These are phyloP conservation scores for Amaranthus tricolor DNA, from an alignment of 179 eudicot species.

Conservation along the genomic window DNA sequence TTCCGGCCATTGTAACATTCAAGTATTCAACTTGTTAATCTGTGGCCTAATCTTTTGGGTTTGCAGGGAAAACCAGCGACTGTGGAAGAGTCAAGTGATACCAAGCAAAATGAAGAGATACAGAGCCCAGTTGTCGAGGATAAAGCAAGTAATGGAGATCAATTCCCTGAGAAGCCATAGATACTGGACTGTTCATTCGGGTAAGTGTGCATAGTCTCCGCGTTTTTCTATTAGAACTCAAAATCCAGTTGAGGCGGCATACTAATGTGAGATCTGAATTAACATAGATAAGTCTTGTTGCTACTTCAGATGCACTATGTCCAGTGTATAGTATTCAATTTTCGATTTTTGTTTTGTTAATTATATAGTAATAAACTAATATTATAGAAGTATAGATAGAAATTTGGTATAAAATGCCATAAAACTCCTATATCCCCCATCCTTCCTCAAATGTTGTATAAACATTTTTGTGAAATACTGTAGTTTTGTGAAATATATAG, in stretches of 20 bases:
- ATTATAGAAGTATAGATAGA: conserved; percentile 13
- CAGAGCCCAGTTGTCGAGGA: conserved; percentile 21
- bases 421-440: no score
- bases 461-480: no score
- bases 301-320: conserved; percentile 11
- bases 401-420: background rate
- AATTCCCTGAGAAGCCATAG: conserved; percentile 21
- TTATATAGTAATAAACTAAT: conserved; percentile 12
- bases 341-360: conserved; percentile 19
- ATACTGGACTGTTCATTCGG: conserved; percentile 8
- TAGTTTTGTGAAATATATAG: no score
- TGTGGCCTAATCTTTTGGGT: conserved; percentile 7
- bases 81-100: conserved; percentile 22
- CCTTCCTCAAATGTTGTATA: no score
- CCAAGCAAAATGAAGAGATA: conserved; percentile 18
- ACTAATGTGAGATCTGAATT: conserved; percentile 11
- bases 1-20: conserved; percentile 1
- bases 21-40: background rate
- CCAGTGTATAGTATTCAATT: conserved; percentile 24
- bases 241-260: conserved; percentile 14
- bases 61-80: conserved; percentile 27
- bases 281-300: conserved; percentile 9
- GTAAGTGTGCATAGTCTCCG: conserved; percentile 22
- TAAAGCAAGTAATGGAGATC: conserved; percentile 16
- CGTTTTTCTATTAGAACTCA: background rate